These are phyloP conservation scores for Daldinia eschscholtzii DNA, from an alignment of 2,329 filamentous ascomycete species.

Conservation along the genomic window DNA sequence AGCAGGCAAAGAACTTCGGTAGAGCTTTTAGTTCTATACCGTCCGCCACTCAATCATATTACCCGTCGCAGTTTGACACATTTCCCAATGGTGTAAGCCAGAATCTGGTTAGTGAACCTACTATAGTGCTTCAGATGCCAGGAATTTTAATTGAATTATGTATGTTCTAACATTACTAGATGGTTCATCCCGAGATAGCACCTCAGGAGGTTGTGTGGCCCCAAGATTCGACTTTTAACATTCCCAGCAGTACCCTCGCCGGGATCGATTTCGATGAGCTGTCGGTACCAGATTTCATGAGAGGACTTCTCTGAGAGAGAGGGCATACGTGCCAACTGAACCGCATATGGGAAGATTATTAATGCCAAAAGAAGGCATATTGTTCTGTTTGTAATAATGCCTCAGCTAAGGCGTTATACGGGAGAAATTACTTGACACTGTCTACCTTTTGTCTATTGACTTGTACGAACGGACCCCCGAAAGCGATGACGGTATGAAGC, in stretches of 20 bases:
- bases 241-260: slow-evolving; percentile 5
- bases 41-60: slow-evolving; percentile 9
- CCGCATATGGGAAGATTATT: too few relatives aligned
- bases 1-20: slow-evolving; percentile 1
- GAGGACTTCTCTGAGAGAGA: slow-evolving; percentile 12
- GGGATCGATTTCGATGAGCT: slow-evolving; percentile 30
- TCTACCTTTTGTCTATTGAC: not conserved
- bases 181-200: slow-evolving; percentile 9
- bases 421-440: not conserved
- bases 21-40: slow-evolving; percentile 6
- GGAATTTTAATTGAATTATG: slow-evolving; percentile 21
- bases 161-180: slow-evolving; percentile 10
- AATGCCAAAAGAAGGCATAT: not conserved
- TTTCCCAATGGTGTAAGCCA: slow-evolving; percentile 14
- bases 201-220: slow-evolving; percentile 20
- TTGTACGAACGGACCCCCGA: not conserved
- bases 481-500: slow-evolving; percentile 7
- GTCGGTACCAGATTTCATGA: slow-evolving; percentile 24
- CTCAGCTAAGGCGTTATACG: not conserved
- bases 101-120: slow-evolving; percentile 21
- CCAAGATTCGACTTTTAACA: slow-evolving; percentile 16
- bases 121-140: not conserved
- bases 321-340: not conserved
- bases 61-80: slow-evolving; percentile 10
- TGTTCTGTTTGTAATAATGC: not conserved